These are phyloP conservation scores for Globisporangium nagaii DNA, from an alignment of 352 stramenopile species.

Conservation along the genomic window DNA sequence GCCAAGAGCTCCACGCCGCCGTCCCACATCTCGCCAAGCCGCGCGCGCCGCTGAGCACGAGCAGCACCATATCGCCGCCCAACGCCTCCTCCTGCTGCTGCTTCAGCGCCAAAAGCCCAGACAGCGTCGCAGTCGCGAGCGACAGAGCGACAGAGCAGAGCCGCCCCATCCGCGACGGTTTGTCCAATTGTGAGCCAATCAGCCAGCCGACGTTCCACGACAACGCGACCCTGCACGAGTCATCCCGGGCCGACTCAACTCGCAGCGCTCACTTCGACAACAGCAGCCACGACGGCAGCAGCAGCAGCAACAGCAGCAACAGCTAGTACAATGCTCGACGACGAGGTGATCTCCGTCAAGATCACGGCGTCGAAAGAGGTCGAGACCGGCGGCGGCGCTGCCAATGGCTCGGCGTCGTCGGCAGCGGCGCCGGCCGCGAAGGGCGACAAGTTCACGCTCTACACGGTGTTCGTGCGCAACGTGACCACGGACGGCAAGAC, in stretches of 20 bases:
- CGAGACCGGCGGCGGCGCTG: conserved; percentile 13
- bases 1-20: background rate
- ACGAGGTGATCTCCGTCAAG: conserved; percentile 58
- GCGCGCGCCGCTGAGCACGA: background rate
- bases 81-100: no score
- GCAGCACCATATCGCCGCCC: no score
- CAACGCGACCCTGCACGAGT: background rate
- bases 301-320: conserved; percentile 9
- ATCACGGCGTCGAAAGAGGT: conserved; percentile 59
- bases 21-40: conserved; percentile 3
- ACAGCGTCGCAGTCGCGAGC: no score
- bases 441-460: conserved; percentile 76
- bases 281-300: background rate
- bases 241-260: no score
- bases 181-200: background rate
- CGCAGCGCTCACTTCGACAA: background rate
- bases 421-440: conserved; percentile 13
- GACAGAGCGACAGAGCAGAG: no score
- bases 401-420: background rate
- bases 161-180: background rate
- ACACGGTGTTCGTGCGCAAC: conserved; percentile 82
- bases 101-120: no score
- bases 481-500: conserved; percentile 64
- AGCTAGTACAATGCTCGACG: conserved; percentile 37
- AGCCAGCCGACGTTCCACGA: background rate